Base-by-base conservation (phyloP, 306 rosid genomes). In the Cercis canadensis region DNA sequence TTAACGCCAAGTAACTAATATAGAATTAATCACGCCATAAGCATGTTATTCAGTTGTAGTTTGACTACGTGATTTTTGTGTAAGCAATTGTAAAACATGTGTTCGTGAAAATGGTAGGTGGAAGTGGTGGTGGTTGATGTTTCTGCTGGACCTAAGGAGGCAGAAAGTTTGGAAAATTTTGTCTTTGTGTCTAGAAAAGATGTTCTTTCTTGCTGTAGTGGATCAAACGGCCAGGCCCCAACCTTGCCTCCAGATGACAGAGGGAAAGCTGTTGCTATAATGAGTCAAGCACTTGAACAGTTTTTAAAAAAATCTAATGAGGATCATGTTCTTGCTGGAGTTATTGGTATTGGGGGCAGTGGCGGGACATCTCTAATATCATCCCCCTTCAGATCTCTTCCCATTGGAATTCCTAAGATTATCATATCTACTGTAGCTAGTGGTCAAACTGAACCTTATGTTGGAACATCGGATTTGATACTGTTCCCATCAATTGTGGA, bases 371-470 rank as follows among this genome's bases (percentile, higher is more conserved):
- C 97, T 10, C 65, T 90, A 17, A 67, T 90, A 65, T 88, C 96
- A 9, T 65, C 85, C 21, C 83, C 90, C 12, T 73, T 88, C 46
- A 65, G 84, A 32, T 83, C 97, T 52, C 90, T 93, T 55, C 90
- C 92, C 4, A 63, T 93, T 67, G 96, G 98, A 65, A 72, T 86
- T 16, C 98, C 98, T 4, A 93, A 93, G 86, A 78, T 89, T 4
- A 83, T 93, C 7, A 90, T 93, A 10, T 93, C 96, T 7, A 93
- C 96, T 1, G 90, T 90, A n/a, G 96, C 98, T 34, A 93, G 97
- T 14, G 96, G 98, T 62, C 90, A 81, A 68, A 90, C 98, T 15
- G 92, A 87, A 36, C 93, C 88, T 65, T 93, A 88, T 31, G 80
- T 93, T 43, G 96, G 92, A 62, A 83, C 88, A 15, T 93, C 96